Evolutionary conservation across 352 stramenopile species (phyloP), one percentile per base, ranked within the genome.

Genomic region (Globisporangium emineosum): DNA sequence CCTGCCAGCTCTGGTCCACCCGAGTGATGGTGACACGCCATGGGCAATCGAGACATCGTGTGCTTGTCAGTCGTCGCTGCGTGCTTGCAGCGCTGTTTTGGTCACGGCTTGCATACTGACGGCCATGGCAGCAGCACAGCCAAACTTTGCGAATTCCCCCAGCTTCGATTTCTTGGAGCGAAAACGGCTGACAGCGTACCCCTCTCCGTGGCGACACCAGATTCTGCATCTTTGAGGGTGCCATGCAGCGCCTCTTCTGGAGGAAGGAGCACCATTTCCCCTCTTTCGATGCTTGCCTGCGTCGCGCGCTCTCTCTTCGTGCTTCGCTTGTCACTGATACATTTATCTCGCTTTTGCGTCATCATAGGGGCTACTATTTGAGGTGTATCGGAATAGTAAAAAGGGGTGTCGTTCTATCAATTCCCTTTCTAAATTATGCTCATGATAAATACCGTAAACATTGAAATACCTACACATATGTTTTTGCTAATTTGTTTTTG

Each of bases 371-470:
- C 42, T 49, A 49, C 42, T 49, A 49, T 49, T 49, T 25, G 17
- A 49, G 42, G 32, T 15, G 42, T 49, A 7, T 49, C 42, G 6
- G 42, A 49, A 49, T 49, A 49, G 42, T 49, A 60, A 66, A n/a
- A n/a, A n/a, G n/a, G n/a, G n/a, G n/a, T n/a, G n/a, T n/a, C n/a
- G n/a, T n/a, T n/a, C n/a, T n/a, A n/a, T n/a, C n/a, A n/a, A n/a
- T n/a, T n/a, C n/a, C n/a, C n/a, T n/a, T n/a, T n/a, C n/a, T n/a
- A n/a, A n/a, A n/a, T n/a, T n/a, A n/a, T n/a, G n/a, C n/a, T n/a
- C n/a, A n/a, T n/a, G n/a, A n/a, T n/a, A n/a, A n/a, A n/a, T n/a
- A n/a, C n/a, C n/a, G n/a, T n/a, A n/a, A n/a, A n/a, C n/a, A n/a
- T n/a, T n/a, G n/a, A n/a, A n/a, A n/a, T n/a, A n/a, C n/a, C n/a